Conservation (phyloP, 2,329 filamentous ascomycete genomes). For the Daldinia sp. region DNA sequence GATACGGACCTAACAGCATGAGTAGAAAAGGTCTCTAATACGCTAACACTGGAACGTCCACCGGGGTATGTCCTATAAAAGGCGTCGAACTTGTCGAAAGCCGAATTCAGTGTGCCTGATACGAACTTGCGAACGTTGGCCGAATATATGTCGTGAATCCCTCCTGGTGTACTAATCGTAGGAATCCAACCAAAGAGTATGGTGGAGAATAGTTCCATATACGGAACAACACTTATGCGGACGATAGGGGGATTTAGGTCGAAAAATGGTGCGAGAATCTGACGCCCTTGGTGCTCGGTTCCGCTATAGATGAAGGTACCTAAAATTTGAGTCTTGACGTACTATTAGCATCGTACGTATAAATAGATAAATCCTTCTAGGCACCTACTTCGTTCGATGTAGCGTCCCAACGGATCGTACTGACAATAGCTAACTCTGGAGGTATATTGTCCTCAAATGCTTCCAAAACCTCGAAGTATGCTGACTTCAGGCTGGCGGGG, state of each 20-base stretch:
- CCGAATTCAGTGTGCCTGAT: constrained; percentile 1
- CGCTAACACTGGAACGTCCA: neutral
- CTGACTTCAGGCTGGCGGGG: neutral
- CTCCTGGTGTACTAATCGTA: neutral
- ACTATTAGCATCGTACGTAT: neutral
- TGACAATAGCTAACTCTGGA: constrained; percentile 8
- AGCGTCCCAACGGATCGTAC: constrained; percentile 15
- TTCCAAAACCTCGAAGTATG: constrained; percentile 13
- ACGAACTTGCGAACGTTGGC: constrained; percentile 20
- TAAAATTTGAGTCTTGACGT: constrained; percentile 27
- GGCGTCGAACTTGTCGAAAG: constrained; percentile 27
- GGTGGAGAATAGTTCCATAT: neutral
- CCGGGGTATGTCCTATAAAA: constrained; percentile 26
- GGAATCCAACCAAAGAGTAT: constrained; percentile 10
- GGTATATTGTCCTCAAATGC: constrained; percentile 17
- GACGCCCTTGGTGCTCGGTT: constrained; percentile 14
- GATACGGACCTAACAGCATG: constrained; percentile 23
- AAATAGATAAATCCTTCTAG: neutral
- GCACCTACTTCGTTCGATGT: constrained; percentile 8
- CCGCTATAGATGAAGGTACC: constrained; percentile 31
- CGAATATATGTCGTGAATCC: constrained; percentile 10
- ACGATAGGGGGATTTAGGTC: constrained; percentile 9
- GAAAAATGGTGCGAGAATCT: constrained; percentile 28
- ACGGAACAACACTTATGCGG: constrained; percentile 7
- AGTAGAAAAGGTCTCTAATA: constrained; percentile 29